Conservation (phyloP, 1,284 basidiomycete genomes). For the Sanghuangporus weigelae region DNA sequence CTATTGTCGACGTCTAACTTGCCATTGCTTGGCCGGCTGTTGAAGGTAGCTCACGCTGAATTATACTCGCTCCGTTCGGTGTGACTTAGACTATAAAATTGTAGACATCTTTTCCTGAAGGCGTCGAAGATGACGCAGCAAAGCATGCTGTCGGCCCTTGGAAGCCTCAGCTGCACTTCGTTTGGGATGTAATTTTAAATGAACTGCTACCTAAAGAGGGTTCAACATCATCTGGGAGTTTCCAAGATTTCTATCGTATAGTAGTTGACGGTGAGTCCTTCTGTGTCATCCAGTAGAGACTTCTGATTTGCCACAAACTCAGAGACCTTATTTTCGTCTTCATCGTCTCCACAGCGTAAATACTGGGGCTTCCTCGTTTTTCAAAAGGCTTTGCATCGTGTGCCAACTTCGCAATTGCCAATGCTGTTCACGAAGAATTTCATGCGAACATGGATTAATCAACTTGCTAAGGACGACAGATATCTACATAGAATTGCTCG, state of each 20-base stretch:
- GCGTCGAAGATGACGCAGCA: conserved; percentile 38
- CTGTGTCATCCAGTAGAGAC: not conserved
- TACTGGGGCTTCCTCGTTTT: conserved; percentile 96
- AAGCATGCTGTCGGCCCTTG: conserved; percentile 60
- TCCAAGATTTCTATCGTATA: conserved; percentile 87
- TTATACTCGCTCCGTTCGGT: not conserved
- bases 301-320: not conserved
- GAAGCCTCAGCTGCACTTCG: conserved; percentile 91
- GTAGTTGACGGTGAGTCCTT: conserved; percentile 77
- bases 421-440: conserved; percentile 94
- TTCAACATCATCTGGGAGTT: conserved; percentile 47
- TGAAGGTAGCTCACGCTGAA: conserved; percentile 53
- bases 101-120: conserved; percentile 57
- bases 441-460: conserved; percentile 96
- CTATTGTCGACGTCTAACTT: conserved; percentile 72
- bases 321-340: conserved; percentile 87
- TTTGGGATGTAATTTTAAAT: conserved; percentile 84
- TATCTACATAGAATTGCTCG: conserved; percentile 86
- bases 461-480: conserved; percentile 83
- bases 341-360: conserved; percentile 85
- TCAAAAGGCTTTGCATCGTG: conserved; percentile 70
- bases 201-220: conserved; percentile 55
- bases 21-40: conserved; percentile 63
- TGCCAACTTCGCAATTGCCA: conserved; percentile 64
- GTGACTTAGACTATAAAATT: not conserved